Conservation (phyloP, 257 asterid genomes). For the Coffea canephora region DNA sequence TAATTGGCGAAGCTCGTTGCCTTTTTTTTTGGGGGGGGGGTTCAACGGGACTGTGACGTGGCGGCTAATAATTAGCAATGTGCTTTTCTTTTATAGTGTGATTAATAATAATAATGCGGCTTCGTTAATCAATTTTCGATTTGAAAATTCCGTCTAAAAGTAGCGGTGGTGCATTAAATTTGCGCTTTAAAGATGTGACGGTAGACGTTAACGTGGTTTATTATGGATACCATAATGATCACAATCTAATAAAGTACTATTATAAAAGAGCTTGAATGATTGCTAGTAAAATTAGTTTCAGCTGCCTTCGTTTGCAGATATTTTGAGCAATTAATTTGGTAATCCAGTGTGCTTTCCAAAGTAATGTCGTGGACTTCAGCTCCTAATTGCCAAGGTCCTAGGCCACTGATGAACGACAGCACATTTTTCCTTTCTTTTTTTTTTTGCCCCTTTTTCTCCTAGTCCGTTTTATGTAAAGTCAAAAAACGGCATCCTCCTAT, state of each 20-base stretch:
- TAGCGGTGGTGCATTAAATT: neutral
- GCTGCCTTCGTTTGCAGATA: too few species aligned
- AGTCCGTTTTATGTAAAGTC: too few species aligned
- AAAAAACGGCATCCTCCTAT: too few species aligned
- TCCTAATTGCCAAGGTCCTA: too few species aligned
- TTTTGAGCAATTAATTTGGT: neutral
- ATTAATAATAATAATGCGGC: neutral
- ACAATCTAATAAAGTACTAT: neutral
- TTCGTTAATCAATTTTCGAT: neutral
- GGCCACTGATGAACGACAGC: too few species aligned
- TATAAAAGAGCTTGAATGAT: neutral
- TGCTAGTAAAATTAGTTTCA: neutral
- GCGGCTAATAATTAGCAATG: neutral
- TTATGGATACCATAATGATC: neutral
- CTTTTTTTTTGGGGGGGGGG: too few species aligned
- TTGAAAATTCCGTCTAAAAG: neutral
- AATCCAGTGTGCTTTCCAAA: neutral
- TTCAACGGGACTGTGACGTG: neutral
- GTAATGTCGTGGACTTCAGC: too few species aligned
- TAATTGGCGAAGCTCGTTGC: too few species aligned
- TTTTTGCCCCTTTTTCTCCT: too few species aligned
- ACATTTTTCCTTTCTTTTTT: too few species aligned
- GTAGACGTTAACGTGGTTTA: neutral
- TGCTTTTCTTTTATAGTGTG: neutral
- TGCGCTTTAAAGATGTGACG: neutral